These are phyloP conservation scores for Canariomyces notabilis DNA, from an alignment of 2,329 filamentous ascomycete genomes.

Conservation along the genomic window DNA sequence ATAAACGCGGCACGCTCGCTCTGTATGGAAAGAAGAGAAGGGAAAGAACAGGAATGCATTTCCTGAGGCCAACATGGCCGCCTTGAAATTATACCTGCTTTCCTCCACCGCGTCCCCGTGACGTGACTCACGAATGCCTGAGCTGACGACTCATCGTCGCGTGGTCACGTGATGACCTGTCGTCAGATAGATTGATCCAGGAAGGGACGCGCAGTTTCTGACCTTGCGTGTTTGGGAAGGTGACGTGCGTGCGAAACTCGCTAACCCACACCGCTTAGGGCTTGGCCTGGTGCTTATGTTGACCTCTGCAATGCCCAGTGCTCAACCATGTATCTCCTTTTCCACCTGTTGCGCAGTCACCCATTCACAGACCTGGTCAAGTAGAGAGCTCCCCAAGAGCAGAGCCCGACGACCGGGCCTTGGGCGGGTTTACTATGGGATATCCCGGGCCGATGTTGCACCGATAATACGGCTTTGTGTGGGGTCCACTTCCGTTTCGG, in stretches of 20 bases:
- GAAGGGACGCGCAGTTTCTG: neutral
- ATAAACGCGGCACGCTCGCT: neutral
- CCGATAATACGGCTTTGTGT: neutral
- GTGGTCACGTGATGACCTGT: conserved; percentile 21
- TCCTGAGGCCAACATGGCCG: conserved; percentile 9
- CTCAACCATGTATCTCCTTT: neutral
- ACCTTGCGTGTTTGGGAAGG: neutral
- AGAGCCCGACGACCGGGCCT: neutral
- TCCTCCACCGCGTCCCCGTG: neutral
- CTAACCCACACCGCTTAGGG: neutral
- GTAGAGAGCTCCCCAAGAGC: too few relatives aligned
- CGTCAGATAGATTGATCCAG: neutral
- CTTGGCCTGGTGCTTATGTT: neutral
- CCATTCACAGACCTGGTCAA: too few relatives aligned
- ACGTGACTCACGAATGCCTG: conserved; percentile 19
- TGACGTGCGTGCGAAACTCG: neutral
- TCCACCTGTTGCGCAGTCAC: too few relatives aligned
- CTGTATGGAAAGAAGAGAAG: neutral
- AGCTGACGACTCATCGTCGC: conserved; percentile 12
- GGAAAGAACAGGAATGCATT: neutral
- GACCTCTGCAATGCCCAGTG: neutral
- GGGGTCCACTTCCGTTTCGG: neutral
- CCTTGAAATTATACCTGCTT: conserved; percentile 5
- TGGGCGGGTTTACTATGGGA: neutral
- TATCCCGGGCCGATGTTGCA: conserved; percentile 10